These are phyloP conservation scores for Hypholoma fasciculare DNA, from an alignment of 768 basidiomycete species.

Conservation along the genomic window DNA sequence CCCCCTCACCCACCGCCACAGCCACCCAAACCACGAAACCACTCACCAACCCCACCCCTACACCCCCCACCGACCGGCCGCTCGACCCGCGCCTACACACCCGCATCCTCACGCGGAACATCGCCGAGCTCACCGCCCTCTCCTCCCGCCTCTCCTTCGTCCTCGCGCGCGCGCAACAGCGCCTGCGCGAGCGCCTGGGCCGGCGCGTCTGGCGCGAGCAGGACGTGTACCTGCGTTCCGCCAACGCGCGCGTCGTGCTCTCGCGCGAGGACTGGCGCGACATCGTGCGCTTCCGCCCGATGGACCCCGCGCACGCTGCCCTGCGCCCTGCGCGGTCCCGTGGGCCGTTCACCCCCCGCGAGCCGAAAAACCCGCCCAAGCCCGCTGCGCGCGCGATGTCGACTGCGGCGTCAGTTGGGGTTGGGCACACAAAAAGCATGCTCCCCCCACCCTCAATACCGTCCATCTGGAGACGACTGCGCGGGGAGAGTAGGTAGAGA, in stretches of 20 bases:
- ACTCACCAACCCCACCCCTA: too few species aligned
- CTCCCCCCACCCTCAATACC: too few species aligned
- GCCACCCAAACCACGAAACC: too few species aligned
- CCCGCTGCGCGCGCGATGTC: not conserved
- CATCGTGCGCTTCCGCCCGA: not conserved
- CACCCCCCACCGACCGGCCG: conserved; percentile 2
- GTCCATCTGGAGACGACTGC: too few species aligned
- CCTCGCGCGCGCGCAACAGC: conserved; percentile 52
- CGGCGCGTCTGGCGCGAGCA: conserved; percentile 70
- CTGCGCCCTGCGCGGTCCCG: not conserved
- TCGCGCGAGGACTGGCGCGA: not conserved
- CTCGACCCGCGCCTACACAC: conserved; percentile 61
- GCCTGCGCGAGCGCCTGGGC: conserved; percentile 75
- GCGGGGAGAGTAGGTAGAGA: too few species aligned
- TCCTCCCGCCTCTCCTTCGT: conserved; percentile 38
- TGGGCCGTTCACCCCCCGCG: not conserved
- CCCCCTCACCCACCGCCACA: too few species aligned
- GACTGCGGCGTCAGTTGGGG: too few species aligned
- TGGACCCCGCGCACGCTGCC: not conserved
- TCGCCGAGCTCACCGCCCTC: conserved; percentile 49
- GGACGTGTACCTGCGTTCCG: conserved; percentile 47
- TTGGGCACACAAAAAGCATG: too few species aligned
- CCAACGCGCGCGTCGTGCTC: not conserved
- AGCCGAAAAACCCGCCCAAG: not conserved
- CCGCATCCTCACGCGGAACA: conserved; percentile 52